These are phyloP conservation scores for Parmelia sp. DNA, from an alignment of 495 filamentous ascomycete species.

Conservation along the genomic window DNA sequence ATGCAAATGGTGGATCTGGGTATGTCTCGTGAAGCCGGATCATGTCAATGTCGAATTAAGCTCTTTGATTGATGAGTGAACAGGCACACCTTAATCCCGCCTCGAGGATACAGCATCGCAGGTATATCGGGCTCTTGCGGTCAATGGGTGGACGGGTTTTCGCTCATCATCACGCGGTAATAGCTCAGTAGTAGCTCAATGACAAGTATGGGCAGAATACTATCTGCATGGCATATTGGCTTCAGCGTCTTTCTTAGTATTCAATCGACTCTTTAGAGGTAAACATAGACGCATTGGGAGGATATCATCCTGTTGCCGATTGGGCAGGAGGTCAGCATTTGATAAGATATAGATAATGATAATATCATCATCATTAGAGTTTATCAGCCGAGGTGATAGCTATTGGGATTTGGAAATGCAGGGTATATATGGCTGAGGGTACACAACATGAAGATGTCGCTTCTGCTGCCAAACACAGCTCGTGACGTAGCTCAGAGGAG, in stretches of 20 bases:
- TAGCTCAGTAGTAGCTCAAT: conserved; percentile 31
- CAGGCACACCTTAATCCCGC: conserved; percentile 85
- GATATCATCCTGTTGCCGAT: background rate
- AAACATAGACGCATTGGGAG: background rate
- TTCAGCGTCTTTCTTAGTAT: background rate
- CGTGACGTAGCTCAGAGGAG: background rate
- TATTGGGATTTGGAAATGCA: background rate
- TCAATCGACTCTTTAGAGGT: background rate
- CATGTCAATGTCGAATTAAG: background rate
- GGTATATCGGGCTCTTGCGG: conserved; percentile 80
- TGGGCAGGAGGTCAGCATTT: background rate
- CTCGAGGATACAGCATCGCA: conserved; percentile 80
- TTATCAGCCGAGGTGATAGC: background rate
- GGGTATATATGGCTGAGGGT: background rate
- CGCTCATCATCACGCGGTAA: conserved; percentile 72
- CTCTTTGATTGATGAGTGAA: conserved; percentile 7
- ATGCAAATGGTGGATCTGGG: conserved; percentile 73
- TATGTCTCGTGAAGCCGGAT: conserved; percentile 41
- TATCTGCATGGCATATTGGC: background rate
- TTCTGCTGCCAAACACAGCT: conserved; percentile 5
- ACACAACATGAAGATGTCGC: conserved; percentile 8
- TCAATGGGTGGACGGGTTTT: conserved; percentile 82
- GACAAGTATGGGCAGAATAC: background rate
- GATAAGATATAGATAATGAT: background rate
- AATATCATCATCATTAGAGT: conserved; percentile 1